phyloP scores from a whole-genome alignment of 1,284 basidiomycete species.

The Ustilago curta region DNA sequence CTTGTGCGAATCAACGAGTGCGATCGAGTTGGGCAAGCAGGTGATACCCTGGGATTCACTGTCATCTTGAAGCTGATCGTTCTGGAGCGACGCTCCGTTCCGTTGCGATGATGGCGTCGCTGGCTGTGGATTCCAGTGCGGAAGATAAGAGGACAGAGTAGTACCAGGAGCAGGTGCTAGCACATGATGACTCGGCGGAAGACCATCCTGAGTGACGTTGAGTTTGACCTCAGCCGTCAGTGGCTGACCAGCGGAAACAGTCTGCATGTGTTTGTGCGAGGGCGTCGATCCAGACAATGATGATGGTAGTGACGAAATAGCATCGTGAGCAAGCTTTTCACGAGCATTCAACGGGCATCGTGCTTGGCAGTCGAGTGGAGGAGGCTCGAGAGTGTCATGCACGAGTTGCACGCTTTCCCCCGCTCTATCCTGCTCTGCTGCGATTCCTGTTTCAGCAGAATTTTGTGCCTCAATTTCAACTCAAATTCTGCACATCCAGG shows the following conservation, averaged over 20 bases:
- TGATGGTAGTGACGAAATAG: conserved; percentile 3
- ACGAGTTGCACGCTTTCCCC: neutral
- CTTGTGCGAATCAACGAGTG: conserved; percentile 25
- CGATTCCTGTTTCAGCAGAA: neutral
- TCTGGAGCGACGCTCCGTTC: neutral
- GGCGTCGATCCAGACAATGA: neutral
- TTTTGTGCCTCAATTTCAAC: neutral
- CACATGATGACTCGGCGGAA: conserved; percentile 45
- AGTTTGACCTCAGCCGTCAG: conserved; percentile 24
- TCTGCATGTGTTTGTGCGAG: conserved; percentile 1
- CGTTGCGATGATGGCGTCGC: neutral
- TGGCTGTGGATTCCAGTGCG: conserved; percentile 44
- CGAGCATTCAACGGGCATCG: neutral
- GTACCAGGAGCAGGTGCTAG: conserved; percentile 49
- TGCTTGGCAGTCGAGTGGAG: neutral
- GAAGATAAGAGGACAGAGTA: conserved; percentile 45
- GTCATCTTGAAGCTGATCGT: conserved; percentile 3
- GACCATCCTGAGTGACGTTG: conserved; percentile 17
- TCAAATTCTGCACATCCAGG: neutral
- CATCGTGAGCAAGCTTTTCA: neutral
- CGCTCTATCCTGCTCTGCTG: no score
- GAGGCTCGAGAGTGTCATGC: neutral
- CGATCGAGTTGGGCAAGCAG: conserved; percentile 34
- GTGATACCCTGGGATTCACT: conserved; percentile 7
- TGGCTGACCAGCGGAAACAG: neutral